Percentiles rank a stretch among this genome's conserved stretches.
Conservation (phyloP, 257 asterid species). For the Ilex aquifolium region DNA sequence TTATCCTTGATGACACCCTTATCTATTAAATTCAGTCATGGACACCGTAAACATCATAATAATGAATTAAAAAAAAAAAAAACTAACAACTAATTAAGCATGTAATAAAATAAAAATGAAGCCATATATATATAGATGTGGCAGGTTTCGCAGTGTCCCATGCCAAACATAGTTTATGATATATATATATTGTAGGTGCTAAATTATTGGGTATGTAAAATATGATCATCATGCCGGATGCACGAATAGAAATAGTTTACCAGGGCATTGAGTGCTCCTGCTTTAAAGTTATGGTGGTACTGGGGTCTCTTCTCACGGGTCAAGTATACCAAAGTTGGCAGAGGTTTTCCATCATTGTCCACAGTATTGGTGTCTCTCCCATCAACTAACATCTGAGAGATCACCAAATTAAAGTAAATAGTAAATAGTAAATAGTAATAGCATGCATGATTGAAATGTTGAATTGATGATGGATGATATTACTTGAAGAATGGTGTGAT, state of each 20-base stretch:
- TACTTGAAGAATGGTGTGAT: slow-evolving; percentile 7
- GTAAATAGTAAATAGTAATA: no score
- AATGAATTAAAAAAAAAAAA: no score
- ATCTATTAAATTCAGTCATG: slow-evolving; percentile 8
- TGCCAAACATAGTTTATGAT: no score
- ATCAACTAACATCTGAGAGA: slow-evolving; percentile 3
- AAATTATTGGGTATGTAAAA: no score
- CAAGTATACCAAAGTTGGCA: slow-evolving; percentile 19
- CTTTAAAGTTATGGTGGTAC: slow-evolving; percentile 15
- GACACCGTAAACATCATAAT: no score
- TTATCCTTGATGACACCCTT: slow-evolving; percentile 30
- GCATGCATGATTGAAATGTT: not conserved
- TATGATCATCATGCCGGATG: no score
- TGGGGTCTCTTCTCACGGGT: slow-evolving; percentile 21
- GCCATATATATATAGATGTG: no score
- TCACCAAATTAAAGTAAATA: no score
- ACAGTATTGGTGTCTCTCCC: slow-evolving; percentile 6
- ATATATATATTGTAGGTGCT: no score
- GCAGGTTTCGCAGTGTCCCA: no score
- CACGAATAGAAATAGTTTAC: not conserved
- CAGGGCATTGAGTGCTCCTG: slow-evolving; percentile 21
- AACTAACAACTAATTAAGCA: no score
- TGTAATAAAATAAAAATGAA: no score
- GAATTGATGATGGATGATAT: not conserved
- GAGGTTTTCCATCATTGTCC: slow-evolving; percentile 5